Base-by-base conservation (phyloP, 305 asterid genomes). In the Solanum hybrid region DNA sequence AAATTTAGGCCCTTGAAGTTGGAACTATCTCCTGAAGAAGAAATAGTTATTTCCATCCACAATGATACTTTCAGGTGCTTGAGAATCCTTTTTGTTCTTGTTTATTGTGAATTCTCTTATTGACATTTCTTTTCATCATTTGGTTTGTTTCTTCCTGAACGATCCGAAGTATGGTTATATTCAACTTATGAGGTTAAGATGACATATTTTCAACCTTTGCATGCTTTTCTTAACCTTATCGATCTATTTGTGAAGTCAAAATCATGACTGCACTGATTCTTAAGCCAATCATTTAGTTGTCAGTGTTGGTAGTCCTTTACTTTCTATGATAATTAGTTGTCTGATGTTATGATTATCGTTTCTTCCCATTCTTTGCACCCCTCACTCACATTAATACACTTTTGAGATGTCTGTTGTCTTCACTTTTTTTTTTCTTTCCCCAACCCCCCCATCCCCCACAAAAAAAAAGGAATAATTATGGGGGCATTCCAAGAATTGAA, bases 1-100 rank as follows among this genome's bases (percentile, higher is more conserved):
- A 29, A 82, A 80, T 90, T 86, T 92, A 97, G 99, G 93, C 98
- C 98, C 85, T 91, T 97, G 93, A 93, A 87, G 87, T 79, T 97
- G 94, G 98, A 97, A 91, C 92, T 97, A 90, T 95, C 98, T 88
- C 98, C 99, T 90, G 98, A 96, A 93, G 99, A 97, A 93, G 99
- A 97, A 94, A 94, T 96, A 89, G 93, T 96, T 51, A 88, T 96
- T 92, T 95, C 98, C 89, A 97, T 96, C 98, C 96, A 97, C 95
- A 93, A 92, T 96, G 98, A 96, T 91, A 91, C 92, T 88, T 93
- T 97, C 94, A 96, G 99, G 99, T 96, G 85, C 34, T 34, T 78
- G 36, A 32, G 51, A 24, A 66, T 86, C 85, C 71, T 36, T 72
- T 20, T 86, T 85, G 69, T 64, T 88, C 75, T 92, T 80, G 88